Conservation (phyloP, 1,139 yeast species). For the Saccharomyces pastorianus region DNA sequence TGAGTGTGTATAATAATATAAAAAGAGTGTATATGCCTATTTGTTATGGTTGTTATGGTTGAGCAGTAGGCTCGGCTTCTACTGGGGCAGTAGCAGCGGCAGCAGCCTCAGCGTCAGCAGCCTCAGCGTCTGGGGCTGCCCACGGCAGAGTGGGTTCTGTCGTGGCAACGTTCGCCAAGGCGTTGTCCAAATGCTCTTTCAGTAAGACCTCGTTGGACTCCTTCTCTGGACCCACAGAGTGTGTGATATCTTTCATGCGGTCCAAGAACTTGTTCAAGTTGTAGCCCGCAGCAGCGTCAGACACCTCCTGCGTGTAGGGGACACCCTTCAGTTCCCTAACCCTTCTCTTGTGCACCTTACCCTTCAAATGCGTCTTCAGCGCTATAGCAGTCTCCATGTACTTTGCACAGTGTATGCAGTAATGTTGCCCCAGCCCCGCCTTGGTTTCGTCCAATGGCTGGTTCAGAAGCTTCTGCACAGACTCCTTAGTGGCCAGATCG, state of each 20-base stretch:
- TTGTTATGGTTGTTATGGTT: neutral
- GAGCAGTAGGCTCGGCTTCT: neutral
- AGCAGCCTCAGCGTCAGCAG: slow-evolving; percentile 8
- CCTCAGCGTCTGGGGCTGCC: slow-evolving; percentile 7
- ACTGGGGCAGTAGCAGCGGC: neutral
- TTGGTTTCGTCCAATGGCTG: slow-evolving; percentile 84
- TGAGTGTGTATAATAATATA: neutral
- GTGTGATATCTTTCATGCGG: slow-evolving; percentile 50
- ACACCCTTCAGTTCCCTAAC: slow-evolving; percentile 64
- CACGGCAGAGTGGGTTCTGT: slow-evolving; percentile 31
- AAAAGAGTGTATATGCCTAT: neutral
- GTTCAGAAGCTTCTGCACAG: slow-evolving; percentile 56
- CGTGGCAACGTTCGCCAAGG: slow-evolving; percentile 23
- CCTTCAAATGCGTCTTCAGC: slow-evolving; percentile 60
- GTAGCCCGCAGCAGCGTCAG: slow-evolving; percentile 83
- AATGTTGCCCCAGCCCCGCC: slow-evolving; percentile 91
- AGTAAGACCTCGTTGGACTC: slow-evolving; percentile 24
- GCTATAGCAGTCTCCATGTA: slow-evolving; percentile 77
- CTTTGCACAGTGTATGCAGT: slow-evolving; percentile 89
- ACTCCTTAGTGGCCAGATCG: slow-evolving; percentile 59
- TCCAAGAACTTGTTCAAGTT: slow-evolving; percentile 59
- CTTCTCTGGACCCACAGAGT: slow-evolving; percentile 26
- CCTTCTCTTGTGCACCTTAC: slow-evolving; percentile 80
- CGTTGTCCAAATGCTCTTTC: slow-evolving; percentile 22
- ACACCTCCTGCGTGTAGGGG: slow-evolving; percentile 82